Base-by-base conservation (phyloP, 306 rosid genomes). In the Cicer arietinum region DNA sequence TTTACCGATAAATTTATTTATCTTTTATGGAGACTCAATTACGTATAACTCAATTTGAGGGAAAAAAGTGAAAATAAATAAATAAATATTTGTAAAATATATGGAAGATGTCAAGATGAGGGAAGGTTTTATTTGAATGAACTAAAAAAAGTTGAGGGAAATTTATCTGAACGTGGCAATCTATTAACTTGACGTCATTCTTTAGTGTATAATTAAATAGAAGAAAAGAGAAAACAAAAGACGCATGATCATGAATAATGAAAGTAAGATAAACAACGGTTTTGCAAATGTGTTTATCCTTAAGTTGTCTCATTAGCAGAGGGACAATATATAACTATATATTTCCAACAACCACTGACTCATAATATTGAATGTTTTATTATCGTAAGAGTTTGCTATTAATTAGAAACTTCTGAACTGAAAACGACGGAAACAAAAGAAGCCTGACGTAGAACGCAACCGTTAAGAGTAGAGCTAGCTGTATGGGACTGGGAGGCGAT, bases 321-420 rank as follows among this genome's bases (percentile, higher is more conserved):
- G 37, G 67, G 20, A 47, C 76, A 69, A 20, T 1, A 25, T 25
- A 2, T 25, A 77, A 9, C 45, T 39, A 48, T 3, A 50, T 22
- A 16, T 76, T 77, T 68, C 43, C 51, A 62, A 54, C 20, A 22
- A 43, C 57, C 60, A 45, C 73, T 44, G 77, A 79, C 67, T 63
- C 50, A 3, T 25, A 12, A 8, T 14, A 18, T 16, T 35, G 16
- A 67, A 67, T 5, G 74, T 42, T 67, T 66, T 44, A 10, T n/a
- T 18, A 41, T 66, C 16, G 35, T 2, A 25, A 7, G 22, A 51
- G 8, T 64, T 30, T 52, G n/a, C 10, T 25, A 25, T 25, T 3
- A 1, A 20, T 8, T 22, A 1, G 45, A 42, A 20, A 64, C 39
- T 63, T 75, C 10, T 20, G 37, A 69, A 4, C 3, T 14, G 54